A percentile compares a stretch with the other conserved stretches of the same genome.
Evolutionary conservation across 768 basidiomycete genomes (phyloP).

Genomic region (Cystobasidium onofrii): DNA sequence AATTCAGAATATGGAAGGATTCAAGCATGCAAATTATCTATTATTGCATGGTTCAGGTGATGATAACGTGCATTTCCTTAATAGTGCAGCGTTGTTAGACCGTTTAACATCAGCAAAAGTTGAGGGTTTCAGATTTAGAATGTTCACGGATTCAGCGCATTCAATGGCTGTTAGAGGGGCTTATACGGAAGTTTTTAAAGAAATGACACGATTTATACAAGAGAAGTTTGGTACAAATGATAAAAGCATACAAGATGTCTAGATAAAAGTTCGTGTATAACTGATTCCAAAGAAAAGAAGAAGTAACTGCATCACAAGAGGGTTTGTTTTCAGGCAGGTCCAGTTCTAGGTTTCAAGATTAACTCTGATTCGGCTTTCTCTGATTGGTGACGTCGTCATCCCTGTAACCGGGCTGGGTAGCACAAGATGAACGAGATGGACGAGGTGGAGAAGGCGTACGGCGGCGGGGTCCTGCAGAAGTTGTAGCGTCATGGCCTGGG

Average conservation of each 20-base stretch:
- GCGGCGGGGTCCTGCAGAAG: too few species aligned
- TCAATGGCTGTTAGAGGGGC: constrained; percentile 65
- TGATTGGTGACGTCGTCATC: too few species aligned
- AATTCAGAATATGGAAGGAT: constrained; percentile 78
- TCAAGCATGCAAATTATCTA: constrained; percentile 67
- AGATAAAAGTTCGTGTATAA: too few species aligned
- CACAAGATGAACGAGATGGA: too few species aligned
- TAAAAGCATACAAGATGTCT: not conserved
- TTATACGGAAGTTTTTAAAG: constrained; percentile 75
- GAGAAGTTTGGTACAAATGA: constrained; percentile 74
- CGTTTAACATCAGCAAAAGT: constrained; percentile 76
- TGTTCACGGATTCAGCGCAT: constrained; percentile 98
- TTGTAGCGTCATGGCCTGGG: too few species aligned
- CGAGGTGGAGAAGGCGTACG: too few species aligned
- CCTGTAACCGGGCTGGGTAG: too few species aligned
- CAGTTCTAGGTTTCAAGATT: too few species aligned
- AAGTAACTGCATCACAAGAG: too few species aligned
- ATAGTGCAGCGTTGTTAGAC: constrained; percentile 82
- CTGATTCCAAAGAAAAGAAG: too few species aligned
- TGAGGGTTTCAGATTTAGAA: constrained; percentile 66
- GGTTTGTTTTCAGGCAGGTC: too few species aligned
- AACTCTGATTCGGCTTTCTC: too few species aligned
- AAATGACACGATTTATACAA: constrained; percentile 68
- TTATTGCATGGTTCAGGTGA: constrained; percentile 90
- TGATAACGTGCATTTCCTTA: constrained; percentile 92